Percentiles rank a stretch among this genome's conserved stretches.
Evolutionary conservation across 257 asterid genomes (phyloP).

Genomic region (Linderniella brevidens): DNA sequence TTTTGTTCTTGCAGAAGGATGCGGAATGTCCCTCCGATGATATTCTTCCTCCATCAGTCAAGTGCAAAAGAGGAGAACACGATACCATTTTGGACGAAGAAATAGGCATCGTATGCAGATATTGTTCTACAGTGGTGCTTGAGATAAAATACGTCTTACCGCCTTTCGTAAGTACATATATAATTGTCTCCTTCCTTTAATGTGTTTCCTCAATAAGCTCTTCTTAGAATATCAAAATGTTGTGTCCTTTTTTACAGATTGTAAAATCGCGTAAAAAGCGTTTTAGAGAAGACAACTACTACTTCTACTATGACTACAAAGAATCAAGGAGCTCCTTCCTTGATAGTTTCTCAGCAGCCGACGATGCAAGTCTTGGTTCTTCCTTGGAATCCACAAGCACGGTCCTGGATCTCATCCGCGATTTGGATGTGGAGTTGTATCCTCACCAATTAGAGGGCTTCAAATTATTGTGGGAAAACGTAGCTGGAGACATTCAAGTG

Average conservation of each 20-base stretch:
- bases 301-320: not conserved
- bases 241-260: not conserved
- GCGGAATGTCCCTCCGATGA: constrained; percentile 6
- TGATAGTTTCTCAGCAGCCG: not conserved
- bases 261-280: not conserved
- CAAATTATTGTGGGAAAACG: constrained; percentile 43
- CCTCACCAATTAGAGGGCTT: constrained; percentile 60
- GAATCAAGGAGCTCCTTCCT: not conserved
- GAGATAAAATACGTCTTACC: constrained; percentile 51
- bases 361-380: not conserved
- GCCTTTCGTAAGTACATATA: constrained; percentile 27
- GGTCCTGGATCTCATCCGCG: constrained; percentile 39
- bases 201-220: not conserved
- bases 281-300: not conserved
- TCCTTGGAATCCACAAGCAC: constrained; percentile 14
- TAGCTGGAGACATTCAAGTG: constrained; percentile 39
- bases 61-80: constrained; percentile 34
- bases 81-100: constrained; percentile 34
- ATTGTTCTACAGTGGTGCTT: constrained; percentile 24
- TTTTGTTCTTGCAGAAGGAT: constrained; percentile 16
- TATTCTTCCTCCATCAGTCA: constrained; percentile 8
- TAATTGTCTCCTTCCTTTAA: not conserved
- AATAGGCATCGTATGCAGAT: constrained; percentile 38
- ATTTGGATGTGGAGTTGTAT: constrained; percentile 18
- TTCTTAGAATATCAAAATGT: too few relatives aligned